phyloP scores from a whole-genome alignment of 805 yeast genomes.

The Hermanozyma aechmeae region DNA sequence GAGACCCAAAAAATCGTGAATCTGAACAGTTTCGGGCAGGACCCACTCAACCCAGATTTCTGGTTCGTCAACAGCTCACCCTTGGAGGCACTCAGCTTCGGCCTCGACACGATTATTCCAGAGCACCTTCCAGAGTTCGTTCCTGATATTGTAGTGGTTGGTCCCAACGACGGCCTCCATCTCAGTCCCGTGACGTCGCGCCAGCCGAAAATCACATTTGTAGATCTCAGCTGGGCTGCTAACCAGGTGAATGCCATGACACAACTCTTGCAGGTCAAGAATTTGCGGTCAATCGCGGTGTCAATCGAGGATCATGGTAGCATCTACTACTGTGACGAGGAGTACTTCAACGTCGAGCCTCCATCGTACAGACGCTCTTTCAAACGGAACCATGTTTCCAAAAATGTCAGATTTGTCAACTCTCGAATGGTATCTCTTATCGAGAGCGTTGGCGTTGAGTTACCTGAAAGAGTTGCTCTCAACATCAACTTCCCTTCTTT shows the following conservation, averaged over 20 bases:
- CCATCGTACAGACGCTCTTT: conserved; percentile 1
- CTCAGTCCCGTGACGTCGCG: conserved; percentile 3
- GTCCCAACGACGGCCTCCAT: conserved; percentile 23
- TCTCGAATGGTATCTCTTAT: conserved; percentile 13
- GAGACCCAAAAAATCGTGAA: background rate
- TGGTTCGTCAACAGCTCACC: conserved; percentile 27
- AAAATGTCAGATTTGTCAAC: conserved; percentile 17
- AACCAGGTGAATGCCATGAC: conserved; percentile 10
- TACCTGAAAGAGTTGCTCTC: conserved; percentile 4
- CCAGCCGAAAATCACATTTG: conserved; percentile 2
- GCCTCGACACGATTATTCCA: conserved; percentile 18
- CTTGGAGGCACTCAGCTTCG: conserved; percentile 15
- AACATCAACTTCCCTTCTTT: conserved; percentile 22
- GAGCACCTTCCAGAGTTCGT: conserved; percentile 13
- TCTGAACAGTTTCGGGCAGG: conserved; percentile 19
- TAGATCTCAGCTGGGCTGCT: conserved; percentile 2
- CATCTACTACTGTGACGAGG: conserved; percentile 25
- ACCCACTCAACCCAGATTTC: conserved; percentile 19
- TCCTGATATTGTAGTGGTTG: conserved; percentile 24
- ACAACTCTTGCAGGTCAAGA: conserved; percentile 8
- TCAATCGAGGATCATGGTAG: conserved; percentile 18
- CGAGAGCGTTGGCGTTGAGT: conserved; percentile 4
- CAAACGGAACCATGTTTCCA: conserved; percentile 13
- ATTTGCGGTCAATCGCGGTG: conserved; percentile 14
- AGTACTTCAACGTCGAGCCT: conserved; percentile 12